Evolutionary conservation across 2,329 filamentous ascomycete genomes (phyloP), one percentile per base, ranked within the genome.

Genomic region (Pezicula rhizophila): DNA sequence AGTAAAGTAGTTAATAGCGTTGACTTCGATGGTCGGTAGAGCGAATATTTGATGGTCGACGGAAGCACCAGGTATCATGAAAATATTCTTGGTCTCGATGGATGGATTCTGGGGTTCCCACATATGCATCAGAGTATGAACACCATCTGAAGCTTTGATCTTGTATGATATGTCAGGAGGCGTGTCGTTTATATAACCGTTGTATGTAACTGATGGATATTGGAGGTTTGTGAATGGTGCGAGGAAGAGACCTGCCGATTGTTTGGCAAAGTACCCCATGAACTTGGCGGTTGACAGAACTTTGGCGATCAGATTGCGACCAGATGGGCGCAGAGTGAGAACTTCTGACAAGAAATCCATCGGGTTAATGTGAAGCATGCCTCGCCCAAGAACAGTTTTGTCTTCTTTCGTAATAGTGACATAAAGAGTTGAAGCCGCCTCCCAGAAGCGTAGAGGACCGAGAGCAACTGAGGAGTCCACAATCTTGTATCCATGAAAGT

Each of bases 1-100:
- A 2, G 72, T 77, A 60, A 85, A 78, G 65, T 82, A 83, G 59
- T 84, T 79, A 52, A 85, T 73, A 1, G 79, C 72, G 60, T 85
- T 84, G 53, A 74, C 75, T n/a, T 73, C 71, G 47, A 85, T 81
- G 2, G 80, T 84, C 2, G 80, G 80, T 25, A 82, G 68, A 0
- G 80, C 74, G 53, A 72, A 85, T 46, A 84, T 81, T 53, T 80
- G 75, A 55, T 85, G 77, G 60, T 84, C 78, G 1, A 85, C 80
- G 1, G 77, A 71, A 0, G 80, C 79, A 17, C 81, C 82, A 0
- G 80, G 79, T 40, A 85, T 71, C 70, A 85, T 74, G 51, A 85
- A 73, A 5, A 85, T 65, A 52, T 77, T 77, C 58, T 71, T 71
- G 8, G 69, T 62, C 15, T 67, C 61, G 18, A 69, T 58, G 1